Evolutionary conservation across 768 basidiomycete species (phyloP), one percentile per base, ranked within the genome.

Genomic region (Phylloporus scabripes): DNA sequence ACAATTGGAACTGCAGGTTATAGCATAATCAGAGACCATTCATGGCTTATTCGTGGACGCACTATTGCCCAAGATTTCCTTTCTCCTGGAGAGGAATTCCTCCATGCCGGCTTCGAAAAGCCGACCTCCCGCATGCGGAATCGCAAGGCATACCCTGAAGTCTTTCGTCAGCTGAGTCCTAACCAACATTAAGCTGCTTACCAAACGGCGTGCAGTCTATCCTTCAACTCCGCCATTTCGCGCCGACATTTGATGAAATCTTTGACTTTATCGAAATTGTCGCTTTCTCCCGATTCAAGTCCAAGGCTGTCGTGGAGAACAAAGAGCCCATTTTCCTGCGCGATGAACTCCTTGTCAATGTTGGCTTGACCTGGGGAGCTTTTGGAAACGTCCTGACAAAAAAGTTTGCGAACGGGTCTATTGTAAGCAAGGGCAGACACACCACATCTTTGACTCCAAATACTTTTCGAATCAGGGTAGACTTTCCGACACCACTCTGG

Each of bases 121-220:
- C 8, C 37, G 36, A 7, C 37, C 45, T 12, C 28, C 15, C 3
- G 45, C 37, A 46, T 14, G 31, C 17, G 45, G 45, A 31, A 39
- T 9, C 11, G 36, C 18, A 24, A 46, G 36, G 17, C 45, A 46
- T n/a, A 46, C 37, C 45, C 45, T 46, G 12, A 17, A 39, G 18
- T 11, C 9, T 29, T 18, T 38, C 18, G 4, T 28, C 12, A 39
- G 24, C 28, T 5, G 6, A n/a, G 20, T 38, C 6, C 15, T 8
- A 4, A 36, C 11, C 8, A 4, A 31, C 31, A 31, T 6, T 20
- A 7, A 7, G 11, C 17, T 7, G 4, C 37, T 4, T 20, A 46
- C 45, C 45, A 46, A 38, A 46, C 37, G 15, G 45, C 45, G 5
- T 46, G 45, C 12, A 46, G 12, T 72, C 70, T 1, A 15, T 45